Evolutionary conservation across 2,329 filamentous ascomycete species (phyloP).

Genomic region (Pseudogymnoascus sp.): DNA sequence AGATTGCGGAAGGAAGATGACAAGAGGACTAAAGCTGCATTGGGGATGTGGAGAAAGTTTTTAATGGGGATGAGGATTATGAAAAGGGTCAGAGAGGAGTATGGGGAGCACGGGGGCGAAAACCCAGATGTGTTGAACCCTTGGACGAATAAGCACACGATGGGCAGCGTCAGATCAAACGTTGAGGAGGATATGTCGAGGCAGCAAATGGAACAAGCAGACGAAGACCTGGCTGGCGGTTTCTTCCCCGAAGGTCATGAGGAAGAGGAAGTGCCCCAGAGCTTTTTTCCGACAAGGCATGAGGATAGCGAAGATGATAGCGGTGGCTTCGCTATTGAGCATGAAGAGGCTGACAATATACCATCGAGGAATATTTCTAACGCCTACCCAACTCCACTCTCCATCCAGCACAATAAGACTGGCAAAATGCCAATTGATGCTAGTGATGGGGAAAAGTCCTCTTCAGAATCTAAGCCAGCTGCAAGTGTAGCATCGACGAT

Average conservation of each 20-base stretch:
- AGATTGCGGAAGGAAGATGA: constrained; percentile 70
- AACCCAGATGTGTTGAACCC: constrained; percentile 49
- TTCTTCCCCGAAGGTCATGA: constrained; percentile 53
- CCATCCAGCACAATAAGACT: background rate
- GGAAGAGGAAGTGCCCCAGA: constrained; percentile 33
- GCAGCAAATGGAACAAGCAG: constrained; percentile 27
- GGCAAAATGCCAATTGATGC: background rate
- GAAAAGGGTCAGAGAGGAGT: constrained; percentile 67
- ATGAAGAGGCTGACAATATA: background rate
- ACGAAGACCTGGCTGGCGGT: constrained; percentile 51
- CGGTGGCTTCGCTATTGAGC: constrained; percentile 21
- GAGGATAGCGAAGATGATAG: constrained; percentile 21
- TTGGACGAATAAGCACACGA: constrained; percentile 36
- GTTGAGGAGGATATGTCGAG: constrained; percentile 25
- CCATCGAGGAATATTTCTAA: background rate
- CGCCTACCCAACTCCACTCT: background rate
- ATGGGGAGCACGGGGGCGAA: constrained; percentile 51
- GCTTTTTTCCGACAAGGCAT: constrained; percentile 27
- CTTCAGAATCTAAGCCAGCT: background rate
- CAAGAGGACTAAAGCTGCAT: constrained; percentile 65
- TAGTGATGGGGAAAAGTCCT: background rate
- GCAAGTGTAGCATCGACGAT: background rate
- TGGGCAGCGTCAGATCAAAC: constrained; percentile 21
- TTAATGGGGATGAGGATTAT: constrained; percentile 77
- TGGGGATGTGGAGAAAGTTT: constrained; percentile 80